Base-by-base conservation (phyloP, 495 filamentous ascomycete species). In the Niebla homalea region DNA sequence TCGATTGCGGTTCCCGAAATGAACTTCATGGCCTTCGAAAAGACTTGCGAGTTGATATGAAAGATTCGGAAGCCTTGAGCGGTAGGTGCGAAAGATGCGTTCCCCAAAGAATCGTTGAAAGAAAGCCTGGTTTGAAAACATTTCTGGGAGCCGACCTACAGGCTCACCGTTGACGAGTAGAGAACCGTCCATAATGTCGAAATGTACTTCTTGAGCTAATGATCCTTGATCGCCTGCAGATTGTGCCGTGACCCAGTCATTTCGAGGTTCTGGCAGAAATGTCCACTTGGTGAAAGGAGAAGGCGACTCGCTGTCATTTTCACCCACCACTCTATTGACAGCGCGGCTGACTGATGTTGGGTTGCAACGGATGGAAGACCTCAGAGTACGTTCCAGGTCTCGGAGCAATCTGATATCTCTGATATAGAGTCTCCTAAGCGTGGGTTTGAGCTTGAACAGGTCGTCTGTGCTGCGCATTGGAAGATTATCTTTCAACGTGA, bases 101-200 rank as follows among this genome's bases (percentile, higher is more conserved):
- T 64, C 61, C 15, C 68, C 72, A 52, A 78, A 79, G 1, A 80
- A 65, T 10, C 67, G 59, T 26, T 65, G 59, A 5, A 78, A 56
- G 2, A 62, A 51, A 0, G 43, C n/a, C 6, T 58, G 57, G 29
- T 67, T 54, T 26, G 64, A 60, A 29, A 65, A 65, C 1, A 73
- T 62, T 0, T 61, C 55, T 0, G 76, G 74, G 1, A 80, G 60
- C 23, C 66, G 70, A 2, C 71, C 71, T 23, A 73, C 47, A 0
- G 69, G 67, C 37, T 70, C 64, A 0, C 71, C 69, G 42, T 76
- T 64, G 2, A 79, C 62, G 0, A 78, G 53, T 1, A 80, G 51
- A 25, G 64, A 62, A 0, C 77, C 76, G 45, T 74, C 60, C 8
- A 75, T 42, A 4, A 72, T 54, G 49, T 78, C 60, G 50, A 66